Conservation (phyloP, 768 basidiomycete genomes). For the Lactifluus piperatus region DNA sequence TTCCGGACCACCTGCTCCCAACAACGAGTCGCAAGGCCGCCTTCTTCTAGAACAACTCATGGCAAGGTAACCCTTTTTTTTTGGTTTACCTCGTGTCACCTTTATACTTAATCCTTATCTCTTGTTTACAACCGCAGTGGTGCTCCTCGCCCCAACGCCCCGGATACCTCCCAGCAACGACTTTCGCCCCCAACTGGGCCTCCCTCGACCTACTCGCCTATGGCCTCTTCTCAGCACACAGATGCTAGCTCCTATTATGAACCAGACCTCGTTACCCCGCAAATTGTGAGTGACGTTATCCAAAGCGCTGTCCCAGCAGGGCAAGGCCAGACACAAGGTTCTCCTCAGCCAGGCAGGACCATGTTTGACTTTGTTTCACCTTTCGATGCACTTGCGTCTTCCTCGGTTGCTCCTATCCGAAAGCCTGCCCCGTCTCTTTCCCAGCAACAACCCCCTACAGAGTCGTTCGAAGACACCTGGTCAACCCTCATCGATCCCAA, state of each 20-base stretch:
- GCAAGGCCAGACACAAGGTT: conserved; percentile 35
- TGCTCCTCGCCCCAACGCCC: conserved; percentile 12
- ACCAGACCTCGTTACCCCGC: conserved; percentile 17
- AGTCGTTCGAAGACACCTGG: conserved; percentile 54
- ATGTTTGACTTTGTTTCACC: conserved; percentile 83
- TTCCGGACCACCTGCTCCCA: conserved; percentile 45
- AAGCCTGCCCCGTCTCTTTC: conserved; percentile 48
- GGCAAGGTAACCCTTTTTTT: conserved; percentile 46
- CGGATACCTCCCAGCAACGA: conserved; percentile 13
- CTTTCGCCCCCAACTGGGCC: conserved; percentile 8
- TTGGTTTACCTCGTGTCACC: neutral
- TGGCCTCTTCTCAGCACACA: conserved; percentile 4
- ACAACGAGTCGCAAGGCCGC: conserved; percentile 61
- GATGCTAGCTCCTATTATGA: conserved; percentile 20
- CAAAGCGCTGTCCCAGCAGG: conserved; percentile 10
- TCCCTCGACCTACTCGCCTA: conserved; percentile 14
- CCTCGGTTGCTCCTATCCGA: conserved; percentile 41
- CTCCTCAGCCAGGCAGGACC: conserved; percentile 66
- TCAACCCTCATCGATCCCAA: conserved; percentile 46
- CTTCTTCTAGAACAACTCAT: conserved; percentile 73
- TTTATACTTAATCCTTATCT: neutral
- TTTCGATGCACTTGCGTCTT: conserved; percentile 65
- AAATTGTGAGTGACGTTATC: conserved; percentile 16
- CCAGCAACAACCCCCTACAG: conserved; percentile 33
- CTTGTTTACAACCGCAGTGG: neutral